phyloP scores from a whole-genome alignment of 2,329 filamentous ascomycete species.

The Furcasterigmium furcatum region DNA sequence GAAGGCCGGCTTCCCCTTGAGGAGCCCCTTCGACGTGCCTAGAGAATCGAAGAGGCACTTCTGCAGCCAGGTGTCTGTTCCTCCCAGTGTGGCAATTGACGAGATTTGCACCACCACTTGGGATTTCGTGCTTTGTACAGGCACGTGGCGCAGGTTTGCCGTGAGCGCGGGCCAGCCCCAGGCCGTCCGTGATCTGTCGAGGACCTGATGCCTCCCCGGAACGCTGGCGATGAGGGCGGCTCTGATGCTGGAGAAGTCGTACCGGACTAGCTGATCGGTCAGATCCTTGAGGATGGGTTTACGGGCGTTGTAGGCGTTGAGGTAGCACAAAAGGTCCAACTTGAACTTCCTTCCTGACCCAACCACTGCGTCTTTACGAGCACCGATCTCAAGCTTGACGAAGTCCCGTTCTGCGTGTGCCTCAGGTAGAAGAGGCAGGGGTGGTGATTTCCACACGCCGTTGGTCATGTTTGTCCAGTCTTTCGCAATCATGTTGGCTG shows the following conservation, averaged over 20 bases:
- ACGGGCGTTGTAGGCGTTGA: constrained; percentile 63
- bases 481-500: constrained; percentile 83
- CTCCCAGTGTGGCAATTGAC: constrained; percentile 76
- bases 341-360: constrained; percentile 66
- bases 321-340: constrained; percentile 68
- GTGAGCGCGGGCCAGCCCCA: constrained; percentile 76
- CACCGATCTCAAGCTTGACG: neutral
- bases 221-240: constrained; percentile 77
- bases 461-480: constrained; percentile 91
- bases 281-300: constrained; percentile 51
- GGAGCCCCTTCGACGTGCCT: constrained; percentile 21
- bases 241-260: constrained; percentile 68
- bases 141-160: constrained; percentile 53
- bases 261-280: constrained; percentile 50
- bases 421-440: constrained; percentile 49
- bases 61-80: constrained; percentile 68
- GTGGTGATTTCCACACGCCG: constrained; percentile 74
- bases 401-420: neutral
- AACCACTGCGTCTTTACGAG: neutral
- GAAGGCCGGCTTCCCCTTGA: constrained; percentile 43
- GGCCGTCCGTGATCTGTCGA: constrained; percentile 45
- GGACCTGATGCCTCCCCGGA: constrained; percentile 61
- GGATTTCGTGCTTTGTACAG: constrained; percentile 33
- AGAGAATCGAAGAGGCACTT: constrained; percentile 57
- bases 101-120: constrained; percentile 67